Conservation (phyloP, 2,329 filamentous ascomycete species). For the Amauroascus verrucosus region DNA sequence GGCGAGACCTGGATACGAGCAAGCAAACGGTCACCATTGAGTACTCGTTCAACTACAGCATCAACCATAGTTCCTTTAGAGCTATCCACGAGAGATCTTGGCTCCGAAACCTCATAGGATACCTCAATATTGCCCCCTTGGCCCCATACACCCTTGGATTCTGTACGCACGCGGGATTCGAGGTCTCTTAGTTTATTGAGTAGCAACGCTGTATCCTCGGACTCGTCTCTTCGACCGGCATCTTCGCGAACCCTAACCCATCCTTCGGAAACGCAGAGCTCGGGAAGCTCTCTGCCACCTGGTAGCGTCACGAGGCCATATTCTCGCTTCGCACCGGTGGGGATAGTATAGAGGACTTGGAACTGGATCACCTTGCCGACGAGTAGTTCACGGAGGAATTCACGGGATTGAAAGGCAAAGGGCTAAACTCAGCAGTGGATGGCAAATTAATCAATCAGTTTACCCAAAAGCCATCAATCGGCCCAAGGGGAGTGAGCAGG, state of each 20-base stretch:
- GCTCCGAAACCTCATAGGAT: constrained; percentile 67
- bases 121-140: constrained; percentile 60
- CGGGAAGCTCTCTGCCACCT: constrained; percentile 66
- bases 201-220: constrained; percentile 58
- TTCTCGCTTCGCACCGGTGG: constrained; percentile 64
- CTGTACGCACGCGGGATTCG: constrained; percentile 66
- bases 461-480: background rate
- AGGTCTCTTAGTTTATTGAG: constrained; percentile 68
- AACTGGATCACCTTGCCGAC: constrained; percentile 84
- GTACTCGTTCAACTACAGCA: constrained; percentile 77
- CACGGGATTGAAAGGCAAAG: constrained; percentile 87
- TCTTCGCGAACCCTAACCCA: constrained; percentile 93
- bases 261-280: constrained; percentile 73
- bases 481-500: too few species aligned
- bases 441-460: background rate
- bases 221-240: constrained; percentile 75
- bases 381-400: constrained; percentile 72
- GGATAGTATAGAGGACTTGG: constrained; percentile 76
- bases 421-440: constrained; percentile 37
- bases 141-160: constrained; percentile 73
- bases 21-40: constrained; percentile 83
- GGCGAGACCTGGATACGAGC: constrained; percentile 70
- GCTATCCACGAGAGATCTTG: constrained; percentile 63
- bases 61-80: constrained; percentile 80
- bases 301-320: constrained; percentile 73